phyloP scores from a whole-genome alignment of 768 basidiomycete species.

The Russula sp. region DNA sequence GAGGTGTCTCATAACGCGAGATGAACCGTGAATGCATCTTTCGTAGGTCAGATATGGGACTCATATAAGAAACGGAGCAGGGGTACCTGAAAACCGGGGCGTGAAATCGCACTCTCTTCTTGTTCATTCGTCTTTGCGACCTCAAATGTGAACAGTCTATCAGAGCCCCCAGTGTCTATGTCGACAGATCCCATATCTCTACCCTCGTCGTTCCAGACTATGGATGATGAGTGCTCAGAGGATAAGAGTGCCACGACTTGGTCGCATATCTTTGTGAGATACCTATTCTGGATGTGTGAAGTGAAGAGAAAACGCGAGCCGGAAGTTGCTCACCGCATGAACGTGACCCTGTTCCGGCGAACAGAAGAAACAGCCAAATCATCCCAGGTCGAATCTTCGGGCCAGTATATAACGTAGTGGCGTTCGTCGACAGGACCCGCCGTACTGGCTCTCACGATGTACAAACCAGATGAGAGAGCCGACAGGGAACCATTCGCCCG shows the following conservation, averaged over 20 bases:
- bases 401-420: too few species aligned
- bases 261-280: too few species aligned
- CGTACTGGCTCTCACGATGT: too few species aligned
- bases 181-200: constrained; percentile 12
- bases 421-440: too few species aligned
- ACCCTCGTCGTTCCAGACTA: constrained; percentile 40
- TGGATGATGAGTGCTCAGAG: constrained; percentile 37
- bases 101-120: too few species aligned
- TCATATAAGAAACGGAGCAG: background rate
- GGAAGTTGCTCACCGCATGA: constrained; percentile 45
- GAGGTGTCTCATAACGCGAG: background rate
- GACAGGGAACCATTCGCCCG: too few species aligned
- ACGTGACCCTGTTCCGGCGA: constrained; percentile 49
- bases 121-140: constrained; percentile 20
- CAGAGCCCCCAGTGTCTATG: constrained; percentile 30
- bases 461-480: too few species aligned
- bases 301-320: background rate
- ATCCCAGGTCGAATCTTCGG: too few species aligned
- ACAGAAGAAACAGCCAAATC: constrained; percentile 17
- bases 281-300: constrained; percentile 17
- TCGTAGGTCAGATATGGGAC: background rate
- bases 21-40: background rate
- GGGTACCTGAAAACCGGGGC: constrained; percentile 34
- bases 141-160: constrained; percentile 47
- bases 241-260: constrained; percentile 38